Base-by-base conservation (phyloP, 768 basidiomycete genomes). In the Ephemerocybe angulata region DNA sequence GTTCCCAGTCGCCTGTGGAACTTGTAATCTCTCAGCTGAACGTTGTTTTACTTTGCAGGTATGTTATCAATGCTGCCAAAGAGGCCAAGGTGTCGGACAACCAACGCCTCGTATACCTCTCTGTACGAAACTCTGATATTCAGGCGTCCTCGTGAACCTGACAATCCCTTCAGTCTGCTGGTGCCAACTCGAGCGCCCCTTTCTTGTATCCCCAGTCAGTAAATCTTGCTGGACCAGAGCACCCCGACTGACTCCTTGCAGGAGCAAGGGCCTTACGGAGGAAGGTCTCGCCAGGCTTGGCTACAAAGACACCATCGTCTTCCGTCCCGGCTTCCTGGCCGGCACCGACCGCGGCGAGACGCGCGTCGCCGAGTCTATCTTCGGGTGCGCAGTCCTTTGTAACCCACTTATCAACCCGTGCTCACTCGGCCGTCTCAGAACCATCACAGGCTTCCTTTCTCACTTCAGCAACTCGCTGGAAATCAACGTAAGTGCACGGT, bases 201-300 rank as follows among this genome's bases (percentile, higher is more conserved):
- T 75, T 84, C 60, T 67, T 87, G 15, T 88, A 88, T 55, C 22
- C 70, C 2, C 80, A 63, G 80, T 81, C 37, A 42, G 69, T 58
- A 35, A 28, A 5, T 28, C 22, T n/a, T 11, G 22, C n/a, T 24
- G 24, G 3, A 28, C 43, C 4, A 17, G 53, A 28, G 52, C 48
- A 42, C 37, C 27, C 17, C 21, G 21, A 31, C 15, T 17, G 27
- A 5, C 46, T 35, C 24, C 46, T 33, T 17, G 42, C 54, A 88
- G 85, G 76, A 84, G 81, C 61, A 90, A 91, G 68, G 90, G 87
- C 15, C 69, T 83, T 28, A 92, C 90, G 0, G 91, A 92, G 65
- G 71, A 79, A 43, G 86, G 71, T 0, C 73, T 93, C 19, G 85
- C 88, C 0, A 69, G 68, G 3, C 68, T 91, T 4, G 88, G 87